Evolutionary conservation across 176 grass and related monocot species (phyloP).

Genomic region (Puya raimondii): DNA sequence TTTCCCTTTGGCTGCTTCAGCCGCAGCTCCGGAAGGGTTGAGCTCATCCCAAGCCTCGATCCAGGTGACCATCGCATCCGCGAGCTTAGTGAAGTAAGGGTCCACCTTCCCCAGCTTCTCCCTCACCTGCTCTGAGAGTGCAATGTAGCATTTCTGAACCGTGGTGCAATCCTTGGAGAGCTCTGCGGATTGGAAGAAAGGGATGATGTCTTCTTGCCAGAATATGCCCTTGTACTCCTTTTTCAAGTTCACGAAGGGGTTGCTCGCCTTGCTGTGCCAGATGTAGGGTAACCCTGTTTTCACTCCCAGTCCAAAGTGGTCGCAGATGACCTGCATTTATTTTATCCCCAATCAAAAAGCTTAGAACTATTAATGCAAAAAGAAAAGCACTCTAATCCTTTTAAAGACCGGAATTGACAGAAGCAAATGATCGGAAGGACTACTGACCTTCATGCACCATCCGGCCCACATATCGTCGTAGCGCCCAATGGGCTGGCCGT

Average conservation of each 20-base stretch:
- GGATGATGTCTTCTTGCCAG: slow-evolving; percentile 63
- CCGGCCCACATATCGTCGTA: slow-evolving; percentile 75
- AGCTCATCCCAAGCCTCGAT: slow-evolving; percentile 5
- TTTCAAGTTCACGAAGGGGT: slow-evolving; percentile 56
- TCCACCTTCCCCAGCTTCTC: slow-evolving; percentile 31
- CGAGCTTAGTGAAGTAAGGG: not conserved
- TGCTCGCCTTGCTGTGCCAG: slow-evolving; percentile 61
- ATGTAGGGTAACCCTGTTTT: slow-evolving; percentile 63
- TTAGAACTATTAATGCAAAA: not conserved
- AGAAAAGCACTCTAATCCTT: not conserved
- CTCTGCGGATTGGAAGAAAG: slow-evolving; percentile 41
- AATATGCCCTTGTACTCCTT: slow-evolving; percentile 65
- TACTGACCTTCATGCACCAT: slow-evolving; percentile 52
- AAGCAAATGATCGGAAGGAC: not conserved
- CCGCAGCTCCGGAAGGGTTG: not conserved
- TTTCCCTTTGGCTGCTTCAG: slow-evolving; percentile 21
- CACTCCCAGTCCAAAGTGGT: slow-evolving; percentile 39
- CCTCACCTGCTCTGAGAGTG: slow-evolving; percentile 46
- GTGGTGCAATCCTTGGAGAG: slow-evolving; percentile 45
- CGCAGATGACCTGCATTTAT: slow-evolving; percentile 41
- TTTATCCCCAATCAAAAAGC: not conserved
- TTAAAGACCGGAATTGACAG: not conserved
- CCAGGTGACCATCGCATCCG: not conserved
- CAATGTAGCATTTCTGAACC: slow-evolving; percentile 53
- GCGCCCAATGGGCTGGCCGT: slow-evolving; percentile 60